Evolutionary conservation across 2,329 filamentous ascomycete genomes (phyloP), one percentile per base, ranked within the genome.

Genomic region (Venturiaceae sp.): DNA sequence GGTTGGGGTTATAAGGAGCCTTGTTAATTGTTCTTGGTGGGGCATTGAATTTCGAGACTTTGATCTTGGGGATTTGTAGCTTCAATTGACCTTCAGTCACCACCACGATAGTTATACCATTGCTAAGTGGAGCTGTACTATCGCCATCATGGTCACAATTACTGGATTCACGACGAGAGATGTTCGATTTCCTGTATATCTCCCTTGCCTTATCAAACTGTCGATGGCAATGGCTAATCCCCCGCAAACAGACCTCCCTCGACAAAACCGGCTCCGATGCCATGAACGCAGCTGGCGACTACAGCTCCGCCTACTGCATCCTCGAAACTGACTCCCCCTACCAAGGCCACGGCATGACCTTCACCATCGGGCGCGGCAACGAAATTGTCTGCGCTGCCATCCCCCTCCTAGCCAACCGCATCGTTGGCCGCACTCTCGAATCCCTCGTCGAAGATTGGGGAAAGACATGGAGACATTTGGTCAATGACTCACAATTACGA

Each of bases 241-340:
- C 32, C 16, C 30, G 37, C 37, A n/a, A 19, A n/a, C 54, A 34
- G 39, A 96, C 91, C n/a, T 96, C 91, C 41, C 84, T 96, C 61
- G 90, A 95, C 75, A 94, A 92, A 77, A 95, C 90, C n/a, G 91
- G 91, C 67, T 95, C 90, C 8, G 92, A 96, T 82, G 92, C 90
- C 68, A 96, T 96, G 92, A 96, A 96, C 69, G 88, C 89, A 3
- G 90, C 91, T 2, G 88, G 90, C 62, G 90, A 96, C 74, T 96
- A 96, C 75, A 95, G 90, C 1, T 81, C 91, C 13, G 91, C 92
- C n/a, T 96, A 96, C 78, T 95, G 90, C 72, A 92, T 96, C 66
- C 77, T 96, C 53, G 77, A 90, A 69, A 96, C 91, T 0, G 87
- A 95, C 69, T 86, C 87, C 0, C 69, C 80, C 11, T 81, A 81